phyloP scores from a whole-genome alignment of 2,329 filamentous ascomycete species.

The Truncatella angustata region DNA sequence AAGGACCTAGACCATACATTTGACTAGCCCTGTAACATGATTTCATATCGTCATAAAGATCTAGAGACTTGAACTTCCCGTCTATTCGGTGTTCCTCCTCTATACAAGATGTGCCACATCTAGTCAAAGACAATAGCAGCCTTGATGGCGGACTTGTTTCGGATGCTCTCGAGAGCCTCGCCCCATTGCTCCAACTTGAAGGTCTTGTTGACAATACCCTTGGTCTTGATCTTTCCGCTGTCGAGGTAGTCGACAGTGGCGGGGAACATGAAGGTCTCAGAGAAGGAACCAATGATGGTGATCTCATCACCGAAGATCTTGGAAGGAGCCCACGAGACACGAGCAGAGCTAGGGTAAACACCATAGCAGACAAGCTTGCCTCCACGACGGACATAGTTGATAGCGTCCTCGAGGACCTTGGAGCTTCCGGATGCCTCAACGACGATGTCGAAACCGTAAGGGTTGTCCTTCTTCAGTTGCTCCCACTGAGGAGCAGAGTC shows the following conservation, averaged over 20 bases:
- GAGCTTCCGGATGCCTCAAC: slow-evolving; percentile 69
- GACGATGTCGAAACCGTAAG: slow-evolving; percentile 72
- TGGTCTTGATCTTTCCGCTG: slow-evolving; percentile 59
- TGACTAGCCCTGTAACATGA: not conserved
- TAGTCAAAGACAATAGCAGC: slow-evolving; percentile 70
- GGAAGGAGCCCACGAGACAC: slow-evolving; percentile 66
- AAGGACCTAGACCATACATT: not conserved
- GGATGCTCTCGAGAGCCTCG: slow-evolving; percentile 68
- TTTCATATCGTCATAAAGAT: not conserved
- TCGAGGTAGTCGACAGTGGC: slow-evolving; percentile 53
- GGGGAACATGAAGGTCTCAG: slow-evolving; percentile 71
- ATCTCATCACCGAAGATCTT: slow-evolving; percentile 69
- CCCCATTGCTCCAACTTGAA: slow-evolving; percentile 73
- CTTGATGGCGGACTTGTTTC: slow-evolving; percentile 72
- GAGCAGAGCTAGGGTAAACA: slow-evolving; percentile 62
- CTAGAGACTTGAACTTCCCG: not conserved
- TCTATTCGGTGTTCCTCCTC: slow-evolving; percentile 6
- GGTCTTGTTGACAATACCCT: slow-evolving; percentile 70
- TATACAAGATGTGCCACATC: slow-evolving; percentile 2
- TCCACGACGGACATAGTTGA: slow-evolving; percentile 69
- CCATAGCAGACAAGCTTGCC: slow-evolving; percentile 72
- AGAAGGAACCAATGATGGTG: slow-evolving; percentile 71
- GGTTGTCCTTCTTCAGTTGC: slow-evolving; percentile 61
- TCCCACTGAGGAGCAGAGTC: slow-evolving; percentile 59
- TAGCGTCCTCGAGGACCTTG: slow-evolving; percentile 67